Evolutionary conservation across 495 filamentous ascomycete species (phyloP).

Genomic region (Penicillium subrubescens): DNA sequence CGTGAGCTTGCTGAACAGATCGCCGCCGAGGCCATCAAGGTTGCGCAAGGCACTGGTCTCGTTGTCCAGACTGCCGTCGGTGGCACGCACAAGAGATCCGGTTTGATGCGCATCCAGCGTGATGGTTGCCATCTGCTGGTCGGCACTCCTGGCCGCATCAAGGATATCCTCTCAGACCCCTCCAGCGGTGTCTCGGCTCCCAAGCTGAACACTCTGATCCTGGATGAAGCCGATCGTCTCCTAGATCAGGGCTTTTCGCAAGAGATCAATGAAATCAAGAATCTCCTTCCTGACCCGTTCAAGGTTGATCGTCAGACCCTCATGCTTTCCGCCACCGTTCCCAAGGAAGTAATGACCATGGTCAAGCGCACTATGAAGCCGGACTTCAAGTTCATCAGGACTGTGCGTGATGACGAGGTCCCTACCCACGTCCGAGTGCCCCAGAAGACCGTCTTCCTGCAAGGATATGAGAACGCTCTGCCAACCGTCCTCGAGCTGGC

Average conservation of each 20-base stretch:
- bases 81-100: conserved; percentile 70
- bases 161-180: conserved; percentile 78
- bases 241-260: conserved; percentile 87
- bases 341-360: conserved; percentile 76
- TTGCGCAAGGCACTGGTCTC: conserved; percentile 67
- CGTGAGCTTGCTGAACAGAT: conserved; percentile 96
- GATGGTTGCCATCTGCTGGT: conserved; percentile 89
- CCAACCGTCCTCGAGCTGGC: conserved; percentile 77
- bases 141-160: conserved; percentile 85
- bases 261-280: conserved; percentile 72
- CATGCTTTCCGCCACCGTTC: conserved; percentile 91
- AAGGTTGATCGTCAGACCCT: conserved; percentile 80
- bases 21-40: conserved; percentile 73
- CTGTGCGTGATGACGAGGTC: conserved; percentile 74
- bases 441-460: conserved; percentile 67
- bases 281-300: conserved; percentile 60
- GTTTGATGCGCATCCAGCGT: conserved; percentile 62
- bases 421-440: conserved; percentile 84
- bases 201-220: conserved; percentile 74
- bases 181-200: conserved; percentile 67
- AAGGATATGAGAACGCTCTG: conserved; percentile 72
- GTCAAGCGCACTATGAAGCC: conserved; percentile 70
- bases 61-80: conserved; percentile 86
- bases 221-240: conserved; percentile 94
- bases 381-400: conserved; percentile 81